These are phyloP conservation scores for Panus rudis DNA, from an alignment of 768 basidiomycete genomes.

Conservation along the genomic window DNA sequence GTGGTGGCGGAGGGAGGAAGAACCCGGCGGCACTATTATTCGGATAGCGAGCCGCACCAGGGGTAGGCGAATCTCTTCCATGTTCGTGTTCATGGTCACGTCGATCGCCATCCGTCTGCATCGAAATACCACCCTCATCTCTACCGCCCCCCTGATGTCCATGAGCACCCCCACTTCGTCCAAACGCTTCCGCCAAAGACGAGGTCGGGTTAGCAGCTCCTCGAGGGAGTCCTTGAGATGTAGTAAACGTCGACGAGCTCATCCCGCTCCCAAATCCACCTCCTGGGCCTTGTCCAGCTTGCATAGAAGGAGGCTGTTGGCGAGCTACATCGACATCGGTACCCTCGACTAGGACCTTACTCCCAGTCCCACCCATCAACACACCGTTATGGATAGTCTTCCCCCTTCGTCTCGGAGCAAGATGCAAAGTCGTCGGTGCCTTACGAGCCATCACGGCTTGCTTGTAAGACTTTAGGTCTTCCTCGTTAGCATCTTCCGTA, in stretches of 20 bases:
- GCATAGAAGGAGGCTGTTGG: background rate
- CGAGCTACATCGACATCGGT: no score
- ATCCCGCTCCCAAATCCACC: background rate
- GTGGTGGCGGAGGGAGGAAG: no score
- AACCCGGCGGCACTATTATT: no score
- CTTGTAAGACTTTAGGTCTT: conserved; percentile 67
- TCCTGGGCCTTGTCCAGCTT: conserved; percentile 1
- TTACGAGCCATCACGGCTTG: conserved; percentile 68
- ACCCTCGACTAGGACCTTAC: no score
- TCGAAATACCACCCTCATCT: no score
- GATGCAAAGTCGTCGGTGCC: conserved; percentile 50
- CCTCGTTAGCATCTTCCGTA: conserved; percentile 33
- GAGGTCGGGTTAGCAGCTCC: conserved; percentile 11
- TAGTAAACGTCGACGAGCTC: conserved; percentile 20
- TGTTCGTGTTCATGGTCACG: no score
- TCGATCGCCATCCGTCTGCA: background rate
- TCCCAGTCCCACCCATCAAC: background rate
- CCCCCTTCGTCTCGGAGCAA: conserved; percentile 36
- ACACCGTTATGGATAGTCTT: conserved; percentile 11
- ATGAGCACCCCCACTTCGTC: conserved; percentile 5
- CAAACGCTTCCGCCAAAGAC: conserved; percentile 37
- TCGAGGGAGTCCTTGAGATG: background rate
- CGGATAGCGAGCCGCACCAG: no score
- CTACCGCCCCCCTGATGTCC: no score
- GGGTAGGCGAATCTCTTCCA: conserved; percentile 11